Base-by-base conservation (phyloP, 176 grass and related monocot genomes). In the Paspalum vaginatum region DNA sequence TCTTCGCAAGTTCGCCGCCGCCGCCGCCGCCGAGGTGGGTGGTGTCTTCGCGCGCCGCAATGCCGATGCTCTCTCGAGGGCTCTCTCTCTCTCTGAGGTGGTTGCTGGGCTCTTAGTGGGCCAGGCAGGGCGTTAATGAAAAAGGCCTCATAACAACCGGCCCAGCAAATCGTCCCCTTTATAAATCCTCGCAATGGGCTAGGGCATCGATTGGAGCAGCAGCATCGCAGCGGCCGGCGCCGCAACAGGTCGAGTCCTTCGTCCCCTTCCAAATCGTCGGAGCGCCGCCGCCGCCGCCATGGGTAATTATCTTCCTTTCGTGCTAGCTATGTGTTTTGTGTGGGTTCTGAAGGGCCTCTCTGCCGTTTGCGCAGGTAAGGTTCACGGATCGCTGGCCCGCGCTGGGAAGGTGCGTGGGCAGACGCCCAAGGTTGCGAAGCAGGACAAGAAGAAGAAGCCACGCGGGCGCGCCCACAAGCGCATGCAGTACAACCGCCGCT, bases 381-480 rank as follows among this genome's bases (percentile, higher is more conserved):
- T 97, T 9, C 93, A 97, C 79, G 93, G 93, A 13, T 97, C 90
- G 25, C 58, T 97, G 60, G 93, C 93, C 13, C 93, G 90, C 12
- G 93, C 93, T 6, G 93, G 93, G 53, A 97, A 97, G 88, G 93
- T 97, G 45, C 39, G 93, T 44, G 93, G 93, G 7, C 93, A 97
- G 79, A 97, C 93, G 14, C 93, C 93, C 15, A 96, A 96, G 85
- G 90, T 96, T 59, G 93, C 90, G 76, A 96, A 96, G 85, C 93
- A 96, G 68, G 93, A 96, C 77, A 95, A 92, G 87, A 92, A 92
- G 85, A 95, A 92, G 85, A 87, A 92, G 78, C 93, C 93, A 6
- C 84, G 90, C 15, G 93, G 93, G 32, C 83, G 93, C 10, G 93
- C 93, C n/a, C 10, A 92, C 93, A 92, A 92, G 90, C 80, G 90